A percentile compares a stretch with the other conserved stretches of the same genome.
These are phyloP conservation scores for Phytophthora meadii DNA, from an alignment of 352 stramenopile species.

Conservation along the genomic window DNA sequence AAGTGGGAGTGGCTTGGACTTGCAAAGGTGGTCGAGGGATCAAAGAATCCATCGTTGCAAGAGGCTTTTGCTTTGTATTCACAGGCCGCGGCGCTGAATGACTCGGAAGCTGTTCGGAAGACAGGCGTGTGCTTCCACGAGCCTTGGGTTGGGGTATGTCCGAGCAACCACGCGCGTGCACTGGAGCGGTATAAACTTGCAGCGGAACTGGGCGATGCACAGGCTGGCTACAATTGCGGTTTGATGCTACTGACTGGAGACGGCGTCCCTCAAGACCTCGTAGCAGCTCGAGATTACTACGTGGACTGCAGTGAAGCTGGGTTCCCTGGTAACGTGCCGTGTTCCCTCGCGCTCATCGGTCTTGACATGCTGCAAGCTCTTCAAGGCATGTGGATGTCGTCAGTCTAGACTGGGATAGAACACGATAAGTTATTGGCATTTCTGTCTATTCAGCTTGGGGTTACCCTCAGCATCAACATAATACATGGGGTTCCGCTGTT, in stretches of 20 bases:
- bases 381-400: constrained; percentile 17
- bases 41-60: constrained; percentile 28
- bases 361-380: constrained; percentile 37
- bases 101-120: constrained; percentile 79
- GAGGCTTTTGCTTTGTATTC: constrained; percentile 68
- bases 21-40: constrained; percentile 2
- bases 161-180: constrained; percentile 54
- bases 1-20: constrained; percentile 38
- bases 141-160: constrained; percentile 63
- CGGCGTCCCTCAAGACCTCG: constrained; percentile 49
- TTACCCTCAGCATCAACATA: constrained; percentile 23
- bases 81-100: constrained; percentile 61
- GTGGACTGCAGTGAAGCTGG: constrained; percentile 50
- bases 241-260: constrained; percentile 63
- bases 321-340: constrained; percentile 76
- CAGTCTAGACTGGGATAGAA: constrained; percentile 13
- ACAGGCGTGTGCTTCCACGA: constrained; percentile 69
- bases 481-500: constrained; percentile 21
- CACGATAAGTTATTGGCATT: constrained; percentile 33
- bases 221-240: constrained; percentile 72
- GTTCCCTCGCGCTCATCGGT: constrained; percentile 44
- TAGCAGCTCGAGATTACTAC: constrained; percentile 59
- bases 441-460: constrained; percentile 38
- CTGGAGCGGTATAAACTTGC: constrained; percentile 64
- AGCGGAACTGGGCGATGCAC: constrained; percentile 57